Percentiles rank a stretch among this genome's conserved stretches.
phyloP scores from a whole-genome alignment of 345 rosid genomes.

The Brassica carinata region DNA sequence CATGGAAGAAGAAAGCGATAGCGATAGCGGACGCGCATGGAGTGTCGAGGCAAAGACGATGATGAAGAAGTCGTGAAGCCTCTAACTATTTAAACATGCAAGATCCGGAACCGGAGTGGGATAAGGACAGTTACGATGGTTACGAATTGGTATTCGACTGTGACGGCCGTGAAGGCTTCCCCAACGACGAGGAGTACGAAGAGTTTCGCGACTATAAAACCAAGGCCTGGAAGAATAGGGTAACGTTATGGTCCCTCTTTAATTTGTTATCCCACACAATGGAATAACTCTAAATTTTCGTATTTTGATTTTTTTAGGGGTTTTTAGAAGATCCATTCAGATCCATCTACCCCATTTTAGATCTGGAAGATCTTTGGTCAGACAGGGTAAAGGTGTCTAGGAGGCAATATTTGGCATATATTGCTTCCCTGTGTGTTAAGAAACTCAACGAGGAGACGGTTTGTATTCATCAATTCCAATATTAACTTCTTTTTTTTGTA shows the following conservation, averaged over 20 bases:
- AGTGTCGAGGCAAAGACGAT: neutral
- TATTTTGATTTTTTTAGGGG: neutral
- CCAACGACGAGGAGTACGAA: neutral
- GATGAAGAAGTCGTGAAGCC: neutral
- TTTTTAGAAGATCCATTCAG: neutral
- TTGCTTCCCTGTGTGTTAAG: conserved; percentile 1
- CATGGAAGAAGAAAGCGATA: neutral
- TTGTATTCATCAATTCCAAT: neutral
- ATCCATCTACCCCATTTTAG: neutral
- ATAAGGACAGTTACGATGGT: conserved; percentile 16
- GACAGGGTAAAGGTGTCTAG: neutral
- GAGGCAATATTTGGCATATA: neutral
- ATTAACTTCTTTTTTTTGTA: no score
- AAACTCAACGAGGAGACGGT: neutral
- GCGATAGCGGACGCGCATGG: neutral
- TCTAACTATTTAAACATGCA: neutral
- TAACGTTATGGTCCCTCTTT: neutral
- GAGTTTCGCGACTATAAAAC: neutral
- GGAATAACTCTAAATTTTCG: no score
- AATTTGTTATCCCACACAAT: neutral
- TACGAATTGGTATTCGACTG: neutral
- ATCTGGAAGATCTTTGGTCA: neutral
- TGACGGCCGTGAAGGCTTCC: neutral
- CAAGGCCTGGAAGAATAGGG: neutral
- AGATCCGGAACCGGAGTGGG: conserved; percentile 17